A percentile compares a stretch with the other conserved stretches of the same genome.
Conservation (phyloP, 176 grass and related monocot genomes). For the Dendrocalamus sinicus region DNA sequence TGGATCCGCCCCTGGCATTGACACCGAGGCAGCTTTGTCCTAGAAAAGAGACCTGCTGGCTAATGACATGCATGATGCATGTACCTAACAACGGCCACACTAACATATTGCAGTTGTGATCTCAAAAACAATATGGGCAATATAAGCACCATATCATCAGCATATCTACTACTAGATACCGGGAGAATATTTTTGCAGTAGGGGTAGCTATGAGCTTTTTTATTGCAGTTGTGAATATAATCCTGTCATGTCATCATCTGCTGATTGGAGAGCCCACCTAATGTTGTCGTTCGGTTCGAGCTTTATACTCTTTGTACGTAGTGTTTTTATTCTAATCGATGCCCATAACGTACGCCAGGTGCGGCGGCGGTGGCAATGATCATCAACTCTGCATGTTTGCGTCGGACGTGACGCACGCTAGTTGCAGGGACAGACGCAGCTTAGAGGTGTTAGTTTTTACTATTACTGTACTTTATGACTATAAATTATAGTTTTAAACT, state of each 20-base stretch:
- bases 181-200: neutral
- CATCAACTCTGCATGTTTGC: neutral
- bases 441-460: too few species aligned
- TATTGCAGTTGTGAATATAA: constrained; percentile 18
- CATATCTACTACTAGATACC: neutral
- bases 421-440: neutral
- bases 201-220: neutral
- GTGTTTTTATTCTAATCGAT: neutral
- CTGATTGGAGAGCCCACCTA: constrained; percentile 10
- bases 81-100: neutral
- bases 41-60: neutral
- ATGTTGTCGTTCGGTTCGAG: neutral
- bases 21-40: neutral
- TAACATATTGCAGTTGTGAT: neutral
- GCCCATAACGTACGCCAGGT: constrained; percentile 5
- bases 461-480: too few species aligned
- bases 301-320: neutral
- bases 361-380: constrained; percentile 1
- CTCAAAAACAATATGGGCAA: neutral
- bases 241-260: constrained; percentile 10
- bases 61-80: neutral
- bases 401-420: neutral
- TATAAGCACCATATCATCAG: neutral
- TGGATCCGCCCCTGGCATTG: too few species aligned
- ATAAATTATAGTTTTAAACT: too few species aligned